Evolutionary conservation across 1,284 basidiomycete species (phyloP).

Genomic region (Vanrija pseudolonga): DNA sequence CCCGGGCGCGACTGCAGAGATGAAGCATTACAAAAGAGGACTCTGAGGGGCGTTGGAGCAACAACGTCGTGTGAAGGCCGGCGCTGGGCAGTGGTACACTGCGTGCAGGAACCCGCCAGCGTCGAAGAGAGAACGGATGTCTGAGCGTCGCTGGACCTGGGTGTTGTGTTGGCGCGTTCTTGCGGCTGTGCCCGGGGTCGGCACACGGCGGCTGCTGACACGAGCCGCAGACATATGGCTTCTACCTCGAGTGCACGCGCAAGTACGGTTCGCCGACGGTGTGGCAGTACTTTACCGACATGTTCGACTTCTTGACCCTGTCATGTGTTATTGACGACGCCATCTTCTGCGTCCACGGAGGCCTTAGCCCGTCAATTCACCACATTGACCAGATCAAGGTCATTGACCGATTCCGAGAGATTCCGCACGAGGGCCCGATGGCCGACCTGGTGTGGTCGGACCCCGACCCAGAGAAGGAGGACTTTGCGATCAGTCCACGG

Average conservation of each 20-base stretch:
- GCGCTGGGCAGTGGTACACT: slow-evolving; percentile 15
- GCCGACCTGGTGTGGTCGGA: slow-evolving; percentile 99
- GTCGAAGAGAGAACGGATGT: slow-evolving; percentile 45
- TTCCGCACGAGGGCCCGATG: slow-evolving; percentile 99
- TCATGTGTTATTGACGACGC: slow-evolving; percentile 98
- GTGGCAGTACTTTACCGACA: slow-evolving; percentile 99
- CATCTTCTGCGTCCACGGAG: slow-evolving; percentile 99
- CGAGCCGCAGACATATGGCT: slow-evolving; percentile 81
- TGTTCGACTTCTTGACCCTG: slow-evolving; percentile 99
- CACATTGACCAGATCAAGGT: slow-evolving; percentile 99
- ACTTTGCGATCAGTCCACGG: slow-evolving; percentile 98
- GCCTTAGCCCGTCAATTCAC: slow-evolving; percentile 96
- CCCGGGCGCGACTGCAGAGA: slow-evolving; percentile 8
- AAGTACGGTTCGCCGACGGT: slow-evolving; percentile 96
- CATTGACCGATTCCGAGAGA: slow-evolving; percentile 97
- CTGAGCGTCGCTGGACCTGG: slow-evolving; percentile 26
- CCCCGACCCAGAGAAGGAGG: slow-evolving; percentile 97
- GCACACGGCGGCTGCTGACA: slow-evolving; percentile 2
- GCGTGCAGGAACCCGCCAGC: slow-evolving; percentile 18
- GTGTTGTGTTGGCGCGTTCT: too few relatives aligned
- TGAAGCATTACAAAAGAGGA: slow-evolving; percentile 41
- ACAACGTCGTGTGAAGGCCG: slow-evolving; percentile 4
- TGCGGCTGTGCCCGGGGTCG: background rate
- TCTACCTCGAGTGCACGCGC: slow-evolving; percentile 96
- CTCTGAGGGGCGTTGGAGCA: slow-evolving; percentile 30